Evolutionary conservation across 345 rosid genomes (phyloP).

Genomic region (Rubroshorea leprosula): DNA sequence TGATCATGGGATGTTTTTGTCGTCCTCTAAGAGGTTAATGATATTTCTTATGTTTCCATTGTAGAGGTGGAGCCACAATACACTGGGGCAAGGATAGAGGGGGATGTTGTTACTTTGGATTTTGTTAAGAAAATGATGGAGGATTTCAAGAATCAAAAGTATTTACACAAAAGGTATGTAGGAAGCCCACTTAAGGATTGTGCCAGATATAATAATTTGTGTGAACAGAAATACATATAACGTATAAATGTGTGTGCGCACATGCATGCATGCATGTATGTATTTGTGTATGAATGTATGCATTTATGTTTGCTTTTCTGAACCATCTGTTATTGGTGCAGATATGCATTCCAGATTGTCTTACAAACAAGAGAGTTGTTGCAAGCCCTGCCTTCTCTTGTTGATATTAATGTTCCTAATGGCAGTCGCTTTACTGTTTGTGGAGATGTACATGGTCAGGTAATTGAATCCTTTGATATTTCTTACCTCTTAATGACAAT

Average conservation of each 20-base stretch:
- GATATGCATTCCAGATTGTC: constrained; percentile 91
- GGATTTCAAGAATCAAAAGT: constrained; percentile 82
- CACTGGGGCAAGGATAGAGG: constrained; percentile 88
- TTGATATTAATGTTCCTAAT: constrained; percentile 68
- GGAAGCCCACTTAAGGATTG: neutral
- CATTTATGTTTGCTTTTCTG: constrained; percentile 12
- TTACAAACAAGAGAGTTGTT: constrained; percentile 80
- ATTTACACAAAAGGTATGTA: constrained; percentile 75
- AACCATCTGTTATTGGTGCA: constrained; percentile 26
- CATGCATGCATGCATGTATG: neutral
- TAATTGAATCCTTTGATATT: constrained; percentile 24
- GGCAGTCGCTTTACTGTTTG: constrained; percentile 83
- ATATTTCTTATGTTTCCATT: constrained; percentile 20
- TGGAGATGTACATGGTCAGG: constrained; percentile 99
- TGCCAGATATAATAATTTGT: too few species aligned
- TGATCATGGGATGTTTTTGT: neutral
- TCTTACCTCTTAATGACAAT: neutral
- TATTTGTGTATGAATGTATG: neutral
- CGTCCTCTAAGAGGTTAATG: constrained; percentile 3
- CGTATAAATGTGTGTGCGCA: neutral
- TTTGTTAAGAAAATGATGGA: constrained; percentile 95
- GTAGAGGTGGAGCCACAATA: constrained; percentile 97
- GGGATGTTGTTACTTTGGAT: constrained; percentile 76
- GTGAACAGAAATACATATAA: too few species aligned
- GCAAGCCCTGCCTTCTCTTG: constrained; percentile 68